A percentile compares a stretch with the other conserved stretches of the same genome.
Evolutionary conservation across 768 basidiomycete genomes (phyloP).

Genomic region (Infundibulicybe gibba): DNA sequence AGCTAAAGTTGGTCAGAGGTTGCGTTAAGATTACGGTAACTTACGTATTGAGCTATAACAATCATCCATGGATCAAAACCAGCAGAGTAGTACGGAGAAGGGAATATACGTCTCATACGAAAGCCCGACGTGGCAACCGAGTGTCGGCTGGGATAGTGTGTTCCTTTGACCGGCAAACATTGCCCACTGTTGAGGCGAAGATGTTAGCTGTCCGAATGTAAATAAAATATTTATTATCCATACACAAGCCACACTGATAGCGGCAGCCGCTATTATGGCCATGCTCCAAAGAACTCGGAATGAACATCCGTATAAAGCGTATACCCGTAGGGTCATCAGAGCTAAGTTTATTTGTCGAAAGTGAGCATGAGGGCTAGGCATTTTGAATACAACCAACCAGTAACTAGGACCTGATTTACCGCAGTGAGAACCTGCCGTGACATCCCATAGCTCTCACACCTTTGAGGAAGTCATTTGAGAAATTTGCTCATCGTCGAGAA

Average conservation of each 20-base stretch:
- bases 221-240: slow-evolving; percentile 11
- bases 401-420: no score
- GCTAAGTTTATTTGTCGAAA: slow-evolving; percentile 16
- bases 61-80: no score
- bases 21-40: not conserved
- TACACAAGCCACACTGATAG: slow-evolving; percentile 32
- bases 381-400: no score
- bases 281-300: slow-evolving; percentile 31
- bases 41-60: slow-evolving; percentile 14
- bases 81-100: not conserved
- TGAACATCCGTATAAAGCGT: slow-evolving; percentile 45
- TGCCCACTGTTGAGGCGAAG: slow-evolving; percentile 31
- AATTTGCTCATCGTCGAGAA: no score
- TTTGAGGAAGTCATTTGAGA: no score
- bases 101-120: slow-evolving; percentile 23
- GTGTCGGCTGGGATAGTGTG: slow-evolving; percentile 11
- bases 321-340: slow-evolving; percentile 43
- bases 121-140: slow-evolving; percentile 33
- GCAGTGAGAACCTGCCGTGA: no score
- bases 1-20: not conserved
- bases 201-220: not conserved
- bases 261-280: slow-evolving; percentile 21
- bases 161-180: slow-evolving; percentile 33
- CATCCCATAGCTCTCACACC: no score
- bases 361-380: no score